Conservation (phyloP, 2,329 filamentous ascomycete species). For the Davidsoniella eucalypti region DNA sequence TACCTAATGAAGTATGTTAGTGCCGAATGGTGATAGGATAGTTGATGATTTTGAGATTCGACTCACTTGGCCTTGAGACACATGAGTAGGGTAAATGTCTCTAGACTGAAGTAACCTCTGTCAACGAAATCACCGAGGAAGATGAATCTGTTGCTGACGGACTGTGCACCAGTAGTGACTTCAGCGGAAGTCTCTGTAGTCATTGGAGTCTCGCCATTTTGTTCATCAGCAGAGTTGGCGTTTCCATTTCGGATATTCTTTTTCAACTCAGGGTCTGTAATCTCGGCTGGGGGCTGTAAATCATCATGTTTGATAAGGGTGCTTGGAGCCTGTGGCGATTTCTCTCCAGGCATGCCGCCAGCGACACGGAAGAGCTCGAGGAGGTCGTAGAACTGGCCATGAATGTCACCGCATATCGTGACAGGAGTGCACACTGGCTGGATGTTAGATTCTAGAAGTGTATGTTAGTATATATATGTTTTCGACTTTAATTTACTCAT, state of each 20-base stretch:
- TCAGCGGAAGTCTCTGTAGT: conserved; percentile 21
- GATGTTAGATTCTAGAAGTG: conserved; percentile 72
- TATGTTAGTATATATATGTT: background rate
- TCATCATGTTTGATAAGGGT: conserved; percentile 77
- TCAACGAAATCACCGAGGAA: conserved; percentile 86
- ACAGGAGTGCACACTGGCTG: conserved; percentile 95
- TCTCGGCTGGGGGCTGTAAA: conserved; percentile 77
- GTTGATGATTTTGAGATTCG: background rate
- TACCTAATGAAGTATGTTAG: conserved; percentile 46
- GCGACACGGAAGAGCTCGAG: conserved; percentile 93
- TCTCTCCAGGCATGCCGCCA: conserved; percentile 84
- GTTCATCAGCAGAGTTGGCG: conserved; percentile 28
- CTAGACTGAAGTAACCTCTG: conserved; percentile 90
- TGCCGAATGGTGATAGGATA: background rate
- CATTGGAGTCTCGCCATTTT: background rate
- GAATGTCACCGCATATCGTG: conserved; percentile 94
- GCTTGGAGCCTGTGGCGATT: conserved; percentile 39
- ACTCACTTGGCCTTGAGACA: conserved; percentile 65
- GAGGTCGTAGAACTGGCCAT: conserved; percentile 96
- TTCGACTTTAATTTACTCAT: background rate
- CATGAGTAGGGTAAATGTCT: conserved; percentile 93
- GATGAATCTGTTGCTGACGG: conserved; percentile 39
- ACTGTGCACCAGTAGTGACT: conserved; percentile 26
- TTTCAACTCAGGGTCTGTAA: conserved; percentile 72
- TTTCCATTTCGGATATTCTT: conserved; percentile 56